Evolutionary conservation across 176 grass and related monocot species (phyloP).

Genomic region (Oryza glumipatula): DNA sequence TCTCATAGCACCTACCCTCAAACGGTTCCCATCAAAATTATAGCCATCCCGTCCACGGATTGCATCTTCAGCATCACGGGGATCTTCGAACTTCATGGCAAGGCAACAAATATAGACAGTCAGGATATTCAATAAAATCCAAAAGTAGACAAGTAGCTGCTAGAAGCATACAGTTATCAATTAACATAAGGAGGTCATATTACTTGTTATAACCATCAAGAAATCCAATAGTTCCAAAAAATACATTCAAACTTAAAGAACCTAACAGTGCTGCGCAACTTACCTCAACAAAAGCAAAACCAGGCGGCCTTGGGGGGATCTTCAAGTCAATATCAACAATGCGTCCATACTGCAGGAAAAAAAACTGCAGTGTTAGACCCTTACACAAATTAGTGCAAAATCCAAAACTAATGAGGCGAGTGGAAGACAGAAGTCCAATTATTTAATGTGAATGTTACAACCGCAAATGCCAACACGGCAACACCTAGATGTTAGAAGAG

Average conservation of each 20-base stretch:
- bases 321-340: conserved; percentile 89
- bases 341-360: conserved; percentile 61
- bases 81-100: conserved; percentile 70
- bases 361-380: background rate
- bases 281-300: conserved; percentile 88
- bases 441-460: background rate
- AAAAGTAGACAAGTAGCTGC: background rate
- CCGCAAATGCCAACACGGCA: background rate
- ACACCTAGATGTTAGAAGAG: background rate
- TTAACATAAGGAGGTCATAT: background rate
- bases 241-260: background rate
- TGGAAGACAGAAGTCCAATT: background rate
- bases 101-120: background rate
- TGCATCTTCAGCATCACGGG: conserved; percentile 78
- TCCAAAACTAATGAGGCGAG: too few relatives aligned
- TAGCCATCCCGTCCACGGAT: conserved; percentile 75
- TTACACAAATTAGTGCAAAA: background rate
- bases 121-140: background rate
- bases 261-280: background rate
- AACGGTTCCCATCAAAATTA: conserved; percentile 74
- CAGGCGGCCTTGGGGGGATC: conserved; percentile 76
- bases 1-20: conserved; percentile 47
- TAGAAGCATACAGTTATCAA: background rate
- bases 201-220: background rate
- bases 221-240: background rate